Evolutionary conservation across 352 stramenopile genomes (phyloP).

Genomic region (Pythium folliculosum): DNA sequence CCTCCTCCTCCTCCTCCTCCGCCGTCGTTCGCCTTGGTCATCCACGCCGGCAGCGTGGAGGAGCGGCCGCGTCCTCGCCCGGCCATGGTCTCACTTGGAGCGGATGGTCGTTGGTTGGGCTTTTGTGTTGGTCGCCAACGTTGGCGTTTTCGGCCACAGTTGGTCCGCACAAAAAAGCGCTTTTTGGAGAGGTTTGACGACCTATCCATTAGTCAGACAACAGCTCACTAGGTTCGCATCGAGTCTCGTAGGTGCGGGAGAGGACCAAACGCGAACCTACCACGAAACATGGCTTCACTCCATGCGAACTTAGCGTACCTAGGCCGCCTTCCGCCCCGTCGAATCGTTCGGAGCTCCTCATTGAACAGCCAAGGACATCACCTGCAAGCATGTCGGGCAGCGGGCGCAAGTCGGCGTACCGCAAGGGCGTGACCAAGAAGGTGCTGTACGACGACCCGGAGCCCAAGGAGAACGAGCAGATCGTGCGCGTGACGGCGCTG

Average conservation of each 20-base stretch:
- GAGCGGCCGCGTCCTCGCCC: slow-evolving; percentile 74
- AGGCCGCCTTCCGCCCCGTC: too few relatives aligned
- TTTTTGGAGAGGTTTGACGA: not conserved
- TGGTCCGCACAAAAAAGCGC: not conserved
- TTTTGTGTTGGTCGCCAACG: slow-evolving; percentile 3
- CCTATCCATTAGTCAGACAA: too few relatives aligned
- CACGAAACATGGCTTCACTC: slow-evolving; percentile 24
- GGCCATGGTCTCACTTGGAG: slow-evolving; percentile 42
- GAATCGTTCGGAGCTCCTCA: too few relatives aligned
- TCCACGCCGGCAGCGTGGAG: slow-evolving; percentile 82
- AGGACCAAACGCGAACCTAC: slow-evolving; percentile 1
- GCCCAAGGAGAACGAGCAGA: slow-evolving; percentile 88
- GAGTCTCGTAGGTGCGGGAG: not conserved
- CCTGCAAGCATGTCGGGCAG: slow-evolving; percentile 82
- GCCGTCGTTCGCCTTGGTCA: slow-evolving; percentile 62
- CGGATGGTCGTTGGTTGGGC: not conserved
- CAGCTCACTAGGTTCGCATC: slow-evolving; percentile 3
- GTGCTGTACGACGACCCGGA: slow-evolving; percentile 91
- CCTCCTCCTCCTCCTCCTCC: slow-evolving; percentile 4
- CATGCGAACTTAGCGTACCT: slow-evolving; percentile 19
- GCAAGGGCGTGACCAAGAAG: slow-evolving; percentile 92
- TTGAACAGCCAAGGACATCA: not conserved
- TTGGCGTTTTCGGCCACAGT: slow-evolving; percentile 5
- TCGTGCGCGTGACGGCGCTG: slow-evolving; percentile 91
- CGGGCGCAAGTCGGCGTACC: slow-evolving; percentile 89